phyloP scores from a whole-genome alignment of 257 asterid species.

The Petrea volubilis region DNA sequence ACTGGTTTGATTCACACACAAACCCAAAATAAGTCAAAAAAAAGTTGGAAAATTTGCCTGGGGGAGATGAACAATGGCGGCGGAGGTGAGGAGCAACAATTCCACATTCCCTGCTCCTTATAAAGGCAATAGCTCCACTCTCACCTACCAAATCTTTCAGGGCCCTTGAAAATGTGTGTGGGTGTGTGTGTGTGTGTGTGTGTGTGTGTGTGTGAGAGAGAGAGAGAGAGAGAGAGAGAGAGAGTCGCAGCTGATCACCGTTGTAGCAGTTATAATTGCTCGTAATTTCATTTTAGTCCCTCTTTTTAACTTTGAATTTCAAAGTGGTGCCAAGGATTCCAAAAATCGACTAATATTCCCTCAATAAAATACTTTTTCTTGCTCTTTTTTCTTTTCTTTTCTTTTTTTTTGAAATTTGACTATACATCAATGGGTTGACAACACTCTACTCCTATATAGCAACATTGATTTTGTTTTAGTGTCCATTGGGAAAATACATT shows the following conservation, averaged over 20 bases:
- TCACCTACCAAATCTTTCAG: slow-evolving; percentile 1
- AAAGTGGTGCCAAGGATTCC: not conserved
- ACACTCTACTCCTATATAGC: too few relatives aligned
- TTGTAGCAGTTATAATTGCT: not conserved
- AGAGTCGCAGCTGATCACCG: not conserved
- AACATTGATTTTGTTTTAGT: too few relatives aligned
- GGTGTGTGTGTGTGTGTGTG: too few relatives aligned
- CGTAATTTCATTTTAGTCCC: not conserved
- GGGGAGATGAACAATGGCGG: slow-evolving; percentile 22
- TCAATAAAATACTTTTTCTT: too few relatives aligned
- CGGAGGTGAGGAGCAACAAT: slow-evolving; percentile 17
- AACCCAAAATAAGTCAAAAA: not conserved
- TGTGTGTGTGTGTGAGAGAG: too few relatives aligned
- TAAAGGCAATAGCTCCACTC: not conserved
- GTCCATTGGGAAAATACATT: too few relatives aligned
- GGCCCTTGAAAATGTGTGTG: not conserved
- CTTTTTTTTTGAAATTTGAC: too few relatives aligned
- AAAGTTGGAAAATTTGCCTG: slow-evolving; percentile 21
- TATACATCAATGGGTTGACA: too few relatives aligned
- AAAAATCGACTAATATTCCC: too few relatives aligned
- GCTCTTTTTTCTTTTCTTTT: too few relatives aligned
- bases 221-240: not conserved
- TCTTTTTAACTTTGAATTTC: not conserved
- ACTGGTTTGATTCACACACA: too few relatives aligned
- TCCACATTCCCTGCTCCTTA: not conserved